Evolutionary conservation across 2,329 filamentous ascomycete species (phyloP), one percentile per base, ranked within the genome.

Genomic region (Alternaria ethzedia): DNA sequence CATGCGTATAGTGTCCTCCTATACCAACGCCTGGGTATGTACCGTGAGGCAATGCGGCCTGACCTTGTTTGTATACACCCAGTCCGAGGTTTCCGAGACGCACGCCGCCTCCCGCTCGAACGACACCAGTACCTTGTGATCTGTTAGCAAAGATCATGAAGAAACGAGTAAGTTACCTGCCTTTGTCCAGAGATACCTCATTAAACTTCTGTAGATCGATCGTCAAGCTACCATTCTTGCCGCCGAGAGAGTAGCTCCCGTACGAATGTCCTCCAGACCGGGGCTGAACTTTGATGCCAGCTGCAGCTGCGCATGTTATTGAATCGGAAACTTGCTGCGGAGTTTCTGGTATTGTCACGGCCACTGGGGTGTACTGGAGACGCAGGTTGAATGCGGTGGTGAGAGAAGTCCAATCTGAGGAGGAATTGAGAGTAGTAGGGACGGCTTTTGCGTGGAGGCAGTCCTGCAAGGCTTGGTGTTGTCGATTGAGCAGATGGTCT

Each of bases 181-280:
- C 50, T 9, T 57, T 61, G 50, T 84, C 76, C n/a, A 84, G 57
- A 67, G 83, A 81, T 10, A 85, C 76, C 1, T 6, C 20, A 11
- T 61, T 61, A 32, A 61, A 57, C 12, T 61, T 61, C 1, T 28
- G 59, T 36, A 61, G 7, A 30, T 61, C 59, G 9, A 61, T 32
- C 10, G 83, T 76, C 54, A 85, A 67, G 58, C 80, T 79, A 8
- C 82, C 82, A 54, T 84, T 74, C 67, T 82, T 75, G 5, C 82
- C 83, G 11, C 82, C 82, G 2, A 83, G 77, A 0, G 81, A 82
- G 54, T 80, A 81, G 0, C 82, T 82, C 0, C 79, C 87, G 63
- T 87, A 90, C 0, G 86, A 89, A 68, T 90, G 88, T 0, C 88
- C 88, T 6, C 88, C 88, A 2, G 86, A 87, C 61, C 82, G 85